Percentiles rank a stretch among this genome's conserved stretches.
Conservation (phyloP, 1,139 yeast genomes). For the Suhomyces panamericanus region DNA sequence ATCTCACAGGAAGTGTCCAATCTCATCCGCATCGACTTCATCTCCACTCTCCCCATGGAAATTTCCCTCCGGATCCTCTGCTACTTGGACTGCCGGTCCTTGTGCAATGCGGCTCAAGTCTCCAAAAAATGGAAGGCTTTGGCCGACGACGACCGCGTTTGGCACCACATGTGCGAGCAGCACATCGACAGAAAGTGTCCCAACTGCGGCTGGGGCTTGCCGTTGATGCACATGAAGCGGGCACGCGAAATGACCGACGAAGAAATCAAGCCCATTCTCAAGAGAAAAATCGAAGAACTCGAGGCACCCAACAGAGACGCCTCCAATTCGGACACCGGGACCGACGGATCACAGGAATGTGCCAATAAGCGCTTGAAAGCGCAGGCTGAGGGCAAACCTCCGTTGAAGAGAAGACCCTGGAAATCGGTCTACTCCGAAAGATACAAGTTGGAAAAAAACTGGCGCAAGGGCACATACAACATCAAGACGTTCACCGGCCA, state of each 20-base stretch:
- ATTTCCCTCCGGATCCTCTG: slow-evolving; percentile 80
- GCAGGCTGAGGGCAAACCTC: background rate
- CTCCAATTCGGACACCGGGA: background rate
- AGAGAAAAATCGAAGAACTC: slow-evolving; percentile 30
- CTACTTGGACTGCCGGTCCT: slow-evolving; percentile 85
- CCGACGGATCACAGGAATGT: background rate
- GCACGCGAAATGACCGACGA: slow-evolving; percentile 52
- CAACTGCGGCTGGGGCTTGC: slow-evolving; percentile 98
- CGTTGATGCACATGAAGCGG: slow-evolving; percentile 80
- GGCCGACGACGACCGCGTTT: slow-evolving; percentile 94
- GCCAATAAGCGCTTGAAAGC: slow-evolving; percentile 1
- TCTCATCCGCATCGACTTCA: slow-evolving; percentile 83
- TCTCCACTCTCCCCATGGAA: slow-evolving; percentile 82
- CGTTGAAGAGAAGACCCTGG: slow-evolving; percentile 69
- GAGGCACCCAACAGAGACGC: slow-evolving; percentile 4
- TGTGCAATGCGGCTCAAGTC: slow-evolving; percentile 93
- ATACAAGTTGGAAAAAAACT: slow-evolving; percentile 84
- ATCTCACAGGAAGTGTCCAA: slow-evolving; percentile 77
- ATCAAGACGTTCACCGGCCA: slow-evolving; percentile 78
- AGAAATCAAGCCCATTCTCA: slow-evolving; percentile 27
- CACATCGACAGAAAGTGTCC: slow-evolving; percentile 97
- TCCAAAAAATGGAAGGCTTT: slow-evolving; percentile 79
- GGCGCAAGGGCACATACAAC: slow-evolving; percentile 81
- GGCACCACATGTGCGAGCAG: slow-evolving; percentile 99
- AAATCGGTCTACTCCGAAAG: slow-evolving; percentile 91